Percentiles rank a stretch among this genome's conserved stretches.
Evolutionary conservation across 169 alveolate species (phyloP).

Genomic region (Pseudocohnilembus persalinus): DNA sequence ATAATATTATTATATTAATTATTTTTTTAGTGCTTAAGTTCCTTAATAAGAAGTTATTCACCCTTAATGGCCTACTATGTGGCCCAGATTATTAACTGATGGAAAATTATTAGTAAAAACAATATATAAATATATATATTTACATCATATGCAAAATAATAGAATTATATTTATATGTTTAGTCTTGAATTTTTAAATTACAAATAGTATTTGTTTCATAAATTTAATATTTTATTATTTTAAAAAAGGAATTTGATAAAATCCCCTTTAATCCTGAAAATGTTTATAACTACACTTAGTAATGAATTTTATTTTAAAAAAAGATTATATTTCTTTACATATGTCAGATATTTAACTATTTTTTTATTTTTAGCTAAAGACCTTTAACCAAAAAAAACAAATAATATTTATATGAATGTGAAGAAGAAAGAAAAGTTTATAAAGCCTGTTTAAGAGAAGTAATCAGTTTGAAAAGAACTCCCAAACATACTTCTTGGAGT

Average conservation of each 20-base stretch:
- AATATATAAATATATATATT: too few species aligned
- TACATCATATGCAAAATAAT: too few species aligned
- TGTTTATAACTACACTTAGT: slow-evolving; percentile 39
- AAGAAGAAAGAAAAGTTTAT: slow-evolving; percentile 77
- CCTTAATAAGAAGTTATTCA: slow-evolving; percentile 56
- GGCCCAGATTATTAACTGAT: slow-evolving; percentile 69
- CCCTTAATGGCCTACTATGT: slow-evolving; percentile 82
- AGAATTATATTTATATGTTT: too few species aligned
- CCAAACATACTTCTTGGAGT: slow-evolving; percentile 70
- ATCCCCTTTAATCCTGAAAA: slow-evolving; percentile 45
- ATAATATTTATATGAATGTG: slow-evolving; percentile 77
- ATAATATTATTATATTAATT: background rate
- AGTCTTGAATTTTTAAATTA: too few species aligned
- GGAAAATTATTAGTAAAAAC: slow-evolving; percentile 60
- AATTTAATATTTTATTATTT: background rate
- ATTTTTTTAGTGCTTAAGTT: slow-evolving; percentile 60
- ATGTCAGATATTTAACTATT: too few species aligned
- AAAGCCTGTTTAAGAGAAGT: slow-evolving; percentile 76
- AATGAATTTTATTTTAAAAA: background rate
- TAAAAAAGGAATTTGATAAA: slow-evolving; percentile 28
- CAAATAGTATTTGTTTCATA: background rate
- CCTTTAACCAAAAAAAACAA: slow-evolving; percentile 55
- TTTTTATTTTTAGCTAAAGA: slow-evolving; percentile 15
- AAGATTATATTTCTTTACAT: background rate
- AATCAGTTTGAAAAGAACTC: slow-evolving; percentile 48